Evolutionary conservation across 805 yeast genomes (phyloP).

Genomic region (Candida maris): DNA sequence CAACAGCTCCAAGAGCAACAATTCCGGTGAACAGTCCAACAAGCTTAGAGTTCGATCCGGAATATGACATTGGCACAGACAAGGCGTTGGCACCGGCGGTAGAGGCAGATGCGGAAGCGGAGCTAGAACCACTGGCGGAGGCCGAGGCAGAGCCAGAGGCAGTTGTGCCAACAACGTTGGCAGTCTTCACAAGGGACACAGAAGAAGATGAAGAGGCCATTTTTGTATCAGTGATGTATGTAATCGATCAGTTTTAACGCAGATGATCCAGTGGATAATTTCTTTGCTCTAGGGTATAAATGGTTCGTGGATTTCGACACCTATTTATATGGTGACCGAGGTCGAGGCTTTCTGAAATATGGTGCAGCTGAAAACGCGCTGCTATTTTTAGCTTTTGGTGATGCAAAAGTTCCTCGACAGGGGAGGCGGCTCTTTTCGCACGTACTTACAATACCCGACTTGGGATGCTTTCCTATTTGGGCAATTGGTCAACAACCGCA

Average conservation of each 20-base stretch:
- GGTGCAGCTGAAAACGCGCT: conserved; percentile 6
- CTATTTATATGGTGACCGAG: too few species aligned
- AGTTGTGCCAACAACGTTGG: conserved; percentile 21
- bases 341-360: not conserved
- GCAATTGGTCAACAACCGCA: not conserved
- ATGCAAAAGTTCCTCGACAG: conserved; percentile 3
- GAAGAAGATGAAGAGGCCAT: conserved; percentile 21
- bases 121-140: conserved; percentile 12
- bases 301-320: too few species aligned
- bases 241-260: too few species aligned
- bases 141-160: conserved; percentile 6
- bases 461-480: conserved; percentile 2
- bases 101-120: conserved; percentile 19
- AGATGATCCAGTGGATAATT: too few species aligned
- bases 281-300: too few species aligned
- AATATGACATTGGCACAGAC: conserved; percentile 21
- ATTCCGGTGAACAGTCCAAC: conserved; percentile 28
- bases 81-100: conserved; percentile 24
- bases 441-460: conserved; percentile 2
- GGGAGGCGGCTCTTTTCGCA: conserved; percentile 13
- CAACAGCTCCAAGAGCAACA: conserved; percentile 26
- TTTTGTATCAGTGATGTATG: too few species aligned
- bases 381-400: conserved; percentile 13
- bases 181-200: conserved; percentile 16
- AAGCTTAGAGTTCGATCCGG: conserved; percentile 29